Conservation (phyloP, 148 eudicot species). For the Cornus suecica region DNA sequence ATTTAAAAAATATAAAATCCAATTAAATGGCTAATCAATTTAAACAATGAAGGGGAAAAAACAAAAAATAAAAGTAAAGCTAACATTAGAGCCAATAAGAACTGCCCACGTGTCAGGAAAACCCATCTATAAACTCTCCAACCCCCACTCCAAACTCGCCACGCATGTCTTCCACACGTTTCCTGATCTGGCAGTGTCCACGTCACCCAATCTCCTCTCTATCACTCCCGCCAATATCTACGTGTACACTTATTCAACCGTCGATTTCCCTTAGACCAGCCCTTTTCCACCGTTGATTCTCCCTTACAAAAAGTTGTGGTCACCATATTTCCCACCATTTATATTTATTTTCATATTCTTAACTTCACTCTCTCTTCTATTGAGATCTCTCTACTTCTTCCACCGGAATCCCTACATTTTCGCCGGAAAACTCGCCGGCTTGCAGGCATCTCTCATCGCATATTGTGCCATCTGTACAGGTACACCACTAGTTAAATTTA, state of each 20-base stretch:
- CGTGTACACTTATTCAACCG: slow-evolving; percentile 8
- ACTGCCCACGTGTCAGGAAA: slow-evolving; percentile 13
- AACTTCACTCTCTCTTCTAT: neutral
- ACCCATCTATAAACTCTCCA: slow-evolving; percentile 7
- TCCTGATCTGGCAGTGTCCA: slow-evolving; percentile 12
- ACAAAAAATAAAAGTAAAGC: no score
- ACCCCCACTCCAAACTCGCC: slow-evolving; percentile 15
- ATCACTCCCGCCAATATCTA: neutral
- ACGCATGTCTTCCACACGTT: slow-evolving; percentile 9
- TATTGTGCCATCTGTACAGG: neutral
- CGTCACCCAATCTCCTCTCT: slow-evolving; percentile 15
- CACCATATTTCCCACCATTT: slow-evolving; percentile 13
- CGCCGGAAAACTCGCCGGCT: slow-evolving; percentile 1
- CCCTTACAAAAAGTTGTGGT: slow-evolving; percentile 10
- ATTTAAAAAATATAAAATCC: no score
- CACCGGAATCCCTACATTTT: neutral
- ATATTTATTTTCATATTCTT: neutral
- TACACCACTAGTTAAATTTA: neutral
- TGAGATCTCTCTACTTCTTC: neutral
- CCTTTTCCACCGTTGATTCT: slow-evolving; percentile 12
- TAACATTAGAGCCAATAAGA: neutral
- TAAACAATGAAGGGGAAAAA: no score
- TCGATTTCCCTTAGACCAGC: slow-evolving; percentile 4
- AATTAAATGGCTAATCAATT: no score
- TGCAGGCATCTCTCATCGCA: neutral